These are phyloP conservation scores for Ganoderma meredithae DNA, from an alignment of 1,284 basidiomycete genomes.

Conservation along the genomic window DNA sequence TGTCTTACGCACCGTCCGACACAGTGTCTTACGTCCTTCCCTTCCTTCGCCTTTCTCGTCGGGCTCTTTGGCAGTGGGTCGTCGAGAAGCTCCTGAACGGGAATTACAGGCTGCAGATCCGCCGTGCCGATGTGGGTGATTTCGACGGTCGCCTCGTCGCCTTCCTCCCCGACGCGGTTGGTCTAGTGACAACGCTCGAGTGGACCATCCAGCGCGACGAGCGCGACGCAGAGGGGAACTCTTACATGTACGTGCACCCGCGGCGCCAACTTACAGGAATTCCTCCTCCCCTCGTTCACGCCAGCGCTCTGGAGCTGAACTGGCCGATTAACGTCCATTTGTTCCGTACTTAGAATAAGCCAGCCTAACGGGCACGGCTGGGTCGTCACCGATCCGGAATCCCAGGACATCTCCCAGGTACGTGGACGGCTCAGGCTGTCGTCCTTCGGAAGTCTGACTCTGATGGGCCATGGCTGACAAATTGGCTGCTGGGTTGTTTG, in stretches of 20 bases:
- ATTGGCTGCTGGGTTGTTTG: too few species aligned
- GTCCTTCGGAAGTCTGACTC: not conserved
- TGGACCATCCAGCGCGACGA: not conserved
- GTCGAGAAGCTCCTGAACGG: constrained; percentile 5
- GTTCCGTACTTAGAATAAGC: not conserved
- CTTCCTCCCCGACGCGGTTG: not conserved
- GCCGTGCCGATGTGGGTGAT: not conserved
- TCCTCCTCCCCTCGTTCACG: not conserved
- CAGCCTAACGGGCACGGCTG: not conserved
- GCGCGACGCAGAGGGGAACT: not conserved
- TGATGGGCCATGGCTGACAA: not conserved
- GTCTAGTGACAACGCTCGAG: not conserved
- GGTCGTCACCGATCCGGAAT: not conserved
- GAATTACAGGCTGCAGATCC: not conserved
- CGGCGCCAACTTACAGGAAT: not conserved
- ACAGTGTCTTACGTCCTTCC: not conserved
- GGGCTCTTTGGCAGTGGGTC: not conserved
- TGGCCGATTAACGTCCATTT: not conserved
- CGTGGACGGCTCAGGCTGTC: not conserved
- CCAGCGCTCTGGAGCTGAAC: not conserved
- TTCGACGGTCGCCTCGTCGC: not conserved
- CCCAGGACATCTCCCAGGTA: not conserved
- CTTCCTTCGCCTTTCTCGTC: not conserved
- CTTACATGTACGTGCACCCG: not conserved
- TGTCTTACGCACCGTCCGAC: not conserved